These are phyloP conservation scores for Psilocybe tampanensis DNA, from an alignment of 768 basidiomycete genomes.

Conservation along the genomic window DNA sequence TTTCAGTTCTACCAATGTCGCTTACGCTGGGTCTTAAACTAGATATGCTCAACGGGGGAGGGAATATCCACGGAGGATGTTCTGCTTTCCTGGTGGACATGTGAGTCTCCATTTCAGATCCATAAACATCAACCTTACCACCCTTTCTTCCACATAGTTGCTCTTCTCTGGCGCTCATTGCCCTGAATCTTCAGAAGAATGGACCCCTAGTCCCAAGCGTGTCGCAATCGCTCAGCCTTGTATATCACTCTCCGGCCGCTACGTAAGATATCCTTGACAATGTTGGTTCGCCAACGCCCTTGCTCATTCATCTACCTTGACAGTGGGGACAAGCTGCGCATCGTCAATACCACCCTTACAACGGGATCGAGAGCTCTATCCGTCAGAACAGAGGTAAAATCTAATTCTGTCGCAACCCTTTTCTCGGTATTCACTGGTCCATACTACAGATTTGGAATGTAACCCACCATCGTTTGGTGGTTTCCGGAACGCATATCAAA, in stretches of 20 bases:
- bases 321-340: conserved; percentile 52
- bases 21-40: not conserved
- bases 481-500: conserved; percentile 57
- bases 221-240: conserved; percentile 53
- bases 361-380: conserved; percentile 49
- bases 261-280: conserved; percentile 11
- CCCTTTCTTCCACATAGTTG: conserved; percentile 38
- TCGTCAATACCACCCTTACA: conserved; percentile 54
- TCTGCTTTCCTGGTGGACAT: conserved; percentile 55
- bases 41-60: conserved; percentile 59
- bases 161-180: conserved; percentile 48
- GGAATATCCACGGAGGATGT: conserved; percentile 58
- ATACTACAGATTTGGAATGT: conserved; percentile 61
- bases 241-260: conserved; percentile 42
- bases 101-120: conserved; percentile 30
- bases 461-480: conserved; percentile 52
- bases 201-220: conserved; percentile 34
- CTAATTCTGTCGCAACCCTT: not conserved
- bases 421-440: not conserved
- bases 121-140: not conserved
- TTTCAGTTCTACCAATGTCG: not conserved
- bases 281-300: not conserved
- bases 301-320: not conserved
- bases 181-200: conserved; percentile 29
- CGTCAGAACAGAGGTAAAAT: conserved; percentile 50